Conservation (phyloP, 2,329 filamentous ascomycete genomes). For the Aspergillus ochraceoroseus region DNA sequence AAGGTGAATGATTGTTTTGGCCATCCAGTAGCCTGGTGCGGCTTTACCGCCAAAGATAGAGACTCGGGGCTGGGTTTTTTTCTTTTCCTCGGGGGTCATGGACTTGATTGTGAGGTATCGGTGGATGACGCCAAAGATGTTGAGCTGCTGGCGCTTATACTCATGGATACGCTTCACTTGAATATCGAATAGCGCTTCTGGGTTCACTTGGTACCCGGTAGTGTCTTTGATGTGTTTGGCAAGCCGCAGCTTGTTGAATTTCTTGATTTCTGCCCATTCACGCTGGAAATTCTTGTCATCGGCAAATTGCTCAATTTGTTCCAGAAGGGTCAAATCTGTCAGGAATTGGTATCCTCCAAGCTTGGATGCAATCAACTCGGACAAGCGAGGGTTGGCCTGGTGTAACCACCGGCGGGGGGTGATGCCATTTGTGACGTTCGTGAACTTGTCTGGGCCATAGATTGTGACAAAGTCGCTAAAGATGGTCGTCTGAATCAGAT, state of each 20-base stretch:
- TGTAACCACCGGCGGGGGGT: constrained; percentile 94
- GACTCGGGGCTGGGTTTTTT: constrained; percentile 81
- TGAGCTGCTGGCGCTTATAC: constrained; percentile 98
- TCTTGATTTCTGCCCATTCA: constrained; percentile 96
- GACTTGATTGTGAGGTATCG: constrained; percentile 85
- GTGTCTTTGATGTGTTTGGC: constrained; percentile 85
- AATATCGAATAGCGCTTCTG: constrained; percentile 84
- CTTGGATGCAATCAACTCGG: constrained; percentile 87
- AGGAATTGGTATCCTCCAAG: constrained; percentile 77
- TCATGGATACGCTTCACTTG: constrained; percentile 99
- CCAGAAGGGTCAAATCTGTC: constrained; percentile 81
- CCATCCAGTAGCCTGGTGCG: constrained; percentile 99
- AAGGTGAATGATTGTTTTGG: constrained; percentile 96
- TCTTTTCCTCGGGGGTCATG: constrained; percentile 74
- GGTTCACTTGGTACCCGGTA: constrained; percentile 77
- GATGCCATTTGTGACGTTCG: constrained; percentile 97
- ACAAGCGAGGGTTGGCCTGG: constrained; percentile 90
- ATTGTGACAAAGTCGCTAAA: constrained; percentile 98
- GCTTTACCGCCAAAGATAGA: constrained; percentile 98
- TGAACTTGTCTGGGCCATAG: constrained; percentile 95
- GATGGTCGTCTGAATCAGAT: constrained; percentile 97
- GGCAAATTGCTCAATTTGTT: constrained; percentile 75
- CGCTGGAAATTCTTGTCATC: constrained; percentile 87
- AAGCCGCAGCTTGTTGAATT: constrained; percentile 86
- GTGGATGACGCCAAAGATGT: constrained; percentile 97